These are phyloP conservation scores for Casaregolazyma lundiana DNA, from an alignment of 1,139 yeast genomes.

Conservation along the genomic window DNA sequence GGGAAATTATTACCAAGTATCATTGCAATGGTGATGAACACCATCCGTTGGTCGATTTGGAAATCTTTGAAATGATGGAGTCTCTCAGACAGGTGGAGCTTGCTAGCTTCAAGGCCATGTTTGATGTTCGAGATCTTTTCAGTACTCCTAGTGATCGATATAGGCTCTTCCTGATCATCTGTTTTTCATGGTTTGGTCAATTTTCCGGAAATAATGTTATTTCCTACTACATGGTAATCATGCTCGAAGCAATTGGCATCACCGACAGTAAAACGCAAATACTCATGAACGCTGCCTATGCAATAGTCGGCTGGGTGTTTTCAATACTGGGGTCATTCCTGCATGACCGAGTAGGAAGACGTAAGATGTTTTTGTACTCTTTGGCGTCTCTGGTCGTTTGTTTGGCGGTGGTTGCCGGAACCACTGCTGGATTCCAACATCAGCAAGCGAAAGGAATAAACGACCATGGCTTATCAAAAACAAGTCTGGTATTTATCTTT, in stretches of 20 bases:
- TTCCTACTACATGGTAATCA: conserved; percentile 14
- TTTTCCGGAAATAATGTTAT: conserved; percentile 18
- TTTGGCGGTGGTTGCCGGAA: conserved; percentile 20
- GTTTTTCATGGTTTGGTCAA: conserved; percentile 17
- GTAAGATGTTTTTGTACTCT: conserved; percentile 18
- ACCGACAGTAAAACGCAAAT: conserved; percentile 12
- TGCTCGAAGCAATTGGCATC: conserved; percentile 16
- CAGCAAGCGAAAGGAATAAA: conserved; percentile 5
- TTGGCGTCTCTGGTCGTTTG: conserved; percentile 16
- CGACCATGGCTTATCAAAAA: conserved; percentile 14
- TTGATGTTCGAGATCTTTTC: conserved; percentile 33
- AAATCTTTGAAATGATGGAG: conserved; percentile 22
- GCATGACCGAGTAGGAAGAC: conserved; percentile 19
- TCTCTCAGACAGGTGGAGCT: conserved; percentile 3
- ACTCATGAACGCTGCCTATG: conserved; percentile 15
- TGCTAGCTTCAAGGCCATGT: conserved; percentile 12
- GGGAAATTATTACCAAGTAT: conserved; percentile 25
- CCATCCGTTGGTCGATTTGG: conserved; percentile 18
- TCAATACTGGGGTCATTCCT: conserved; percentile 17
- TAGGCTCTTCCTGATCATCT: conserved; percentile 18
- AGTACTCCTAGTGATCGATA: conserved; percentile 34
- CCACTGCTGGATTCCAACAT: conserved; percentile 16
- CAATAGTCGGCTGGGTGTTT: conserved; percentile 13
- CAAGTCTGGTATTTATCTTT: conserved; percentile 20
- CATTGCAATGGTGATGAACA: conserved; percentile 23